Conservation (phyloP, 148 eudicot genomes). For the Gaultheria prostrata region DNA sequence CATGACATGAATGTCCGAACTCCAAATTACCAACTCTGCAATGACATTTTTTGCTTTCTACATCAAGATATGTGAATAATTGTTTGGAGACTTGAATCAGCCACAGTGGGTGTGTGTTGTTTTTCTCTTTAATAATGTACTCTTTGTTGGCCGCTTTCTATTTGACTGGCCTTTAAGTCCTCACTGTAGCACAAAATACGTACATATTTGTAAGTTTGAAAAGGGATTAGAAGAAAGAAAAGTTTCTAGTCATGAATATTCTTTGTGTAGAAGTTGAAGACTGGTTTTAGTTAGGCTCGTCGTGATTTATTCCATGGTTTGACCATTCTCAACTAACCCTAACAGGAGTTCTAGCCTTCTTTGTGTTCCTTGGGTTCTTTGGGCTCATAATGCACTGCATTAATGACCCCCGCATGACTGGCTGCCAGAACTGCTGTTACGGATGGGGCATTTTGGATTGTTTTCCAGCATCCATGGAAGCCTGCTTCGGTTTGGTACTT, state of each 20-base stretch:
- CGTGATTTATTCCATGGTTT: background rate
- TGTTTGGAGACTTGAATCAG: background rate
- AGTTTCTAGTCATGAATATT: no score
- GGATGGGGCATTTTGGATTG: slow-evolving; percentile 91
- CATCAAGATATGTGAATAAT: background rate
- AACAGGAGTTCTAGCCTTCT: slow-evolving; percentile 74
- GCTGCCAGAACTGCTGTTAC: slow-evolving; percentile 87
- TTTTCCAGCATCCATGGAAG: slow-evolving; percentile 88
- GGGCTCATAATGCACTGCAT: slow-evolving; percentile 78
- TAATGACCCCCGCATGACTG: slow-evolving; percentile 70
- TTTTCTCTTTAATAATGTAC: background rate
- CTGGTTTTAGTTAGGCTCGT: background rate
- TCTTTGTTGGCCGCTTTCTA: background rate
- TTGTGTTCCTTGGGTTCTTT: slow-evolving; percentile 78
- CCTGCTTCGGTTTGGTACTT: slow-evolving; percentile 70
- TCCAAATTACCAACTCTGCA: background rate
- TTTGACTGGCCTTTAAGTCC: background rate
- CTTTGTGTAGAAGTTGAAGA: no score
- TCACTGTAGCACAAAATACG: no score
- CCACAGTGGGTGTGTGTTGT: background rate
- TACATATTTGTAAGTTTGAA: no score
- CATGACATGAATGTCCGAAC: background rate
- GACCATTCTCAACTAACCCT: background rate
- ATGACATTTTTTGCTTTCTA: no score
- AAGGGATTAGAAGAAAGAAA: no score